Evolutionary conservation across 345 rosid species (phyloP).

Genomic region (Boechera divaricarpa): DNA sequence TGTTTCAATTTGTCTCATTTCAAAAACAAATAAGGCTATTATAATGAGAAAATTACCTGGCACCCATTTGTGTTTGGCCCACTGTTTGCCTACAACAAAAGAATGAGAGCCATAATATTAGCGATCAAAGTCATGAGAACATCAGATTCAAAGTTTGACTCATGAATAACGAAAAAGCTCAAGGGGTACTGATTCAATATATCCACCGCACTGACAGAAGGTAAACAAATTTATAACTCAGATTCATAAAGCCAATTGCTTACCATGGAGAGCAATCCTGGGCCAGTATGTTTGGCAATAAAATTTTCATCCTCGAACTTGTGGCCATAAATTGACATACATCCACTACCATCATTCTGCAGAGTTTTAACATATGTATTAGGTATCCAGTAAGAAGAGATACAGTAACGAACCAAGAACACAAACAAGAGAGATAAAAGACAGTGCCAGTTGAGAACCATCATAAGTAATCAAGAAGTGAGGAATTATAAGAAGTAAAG

Average conservation of each 20-base stretch:
- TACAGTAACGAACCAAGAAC: not conserved
- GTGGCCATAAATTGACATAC: conserved; percentile 80
- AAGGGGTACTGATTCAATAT: not conserved
- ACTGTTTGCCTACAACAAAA: conserved; percentile 73
- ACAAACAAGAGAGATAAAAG: not conserved
- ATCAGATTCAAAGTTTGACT: not conserved
- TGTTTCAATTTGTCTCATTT: not conserved
- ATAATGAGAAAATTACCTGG: conserved; percentile 60
- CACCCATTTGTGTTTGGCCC: conserved; percentile 88
- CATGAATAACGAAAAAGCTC: not conserved
- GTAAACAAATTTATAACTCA: not conserved
- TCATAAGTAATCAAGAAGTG: not conserved
- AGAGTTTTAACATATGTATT: conserved; percentile 28
- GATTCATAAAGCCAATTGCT: conserved; percentile 11
- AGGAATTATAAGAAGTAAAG: not conserved
- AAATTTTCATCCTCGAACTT: conserved; percentile 92
- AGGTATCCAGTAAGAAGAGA: not conserved
- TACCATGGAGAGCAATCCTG: conserved; percentile 96
- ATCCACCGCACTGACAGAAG: not conserved
- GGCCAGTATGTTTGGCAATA: conserved; percentile 92
- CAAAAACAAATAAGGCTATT: not conserved
- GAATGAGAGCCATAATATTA: conserved; percentile 10
- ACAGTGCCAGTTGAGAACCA: not conserved
- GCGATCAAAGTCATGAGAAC: conserved; percentile 22
- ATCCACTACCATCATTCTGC: conserved; percentile 98